phyloP scores from a whole-genome alignment of 31 red algal genomes.

The Endocladia muricata region DNA sequence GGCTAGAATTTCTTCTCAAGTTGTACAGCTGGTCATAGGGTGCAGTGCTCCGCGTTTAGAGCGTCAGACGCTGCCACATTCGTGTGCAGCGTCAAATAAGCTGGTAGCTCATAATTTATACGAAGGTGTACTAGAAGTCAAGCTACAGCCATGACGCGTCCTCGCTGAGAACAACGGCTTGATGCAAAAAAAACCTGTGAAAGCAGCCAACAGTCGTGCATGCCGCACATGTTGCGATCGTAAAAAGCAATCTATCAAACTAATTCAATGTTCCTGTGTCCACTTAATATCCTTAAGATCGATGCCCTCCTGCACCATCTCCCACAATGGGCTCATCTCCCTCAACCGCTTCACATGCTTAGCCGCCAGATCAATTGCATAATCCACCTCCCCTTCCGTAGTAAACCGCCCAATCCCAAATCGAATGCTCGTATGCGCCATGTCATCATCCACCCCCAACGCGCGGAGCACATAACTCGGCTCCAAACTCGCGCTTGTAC shows the following conservation, averaged over 20 bases:
- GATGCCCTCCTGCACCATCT: conserved; percentile 98
- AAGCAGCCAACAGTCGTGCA: too few relatives aligned
- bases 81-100: too few relatives aligned
- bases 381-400: conserved; percentile 88
- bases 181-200: too few relatives aligned
- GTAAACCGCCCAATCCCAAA: conserved; percentile 98
- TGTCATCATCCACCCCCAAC: conserved; percentile 95
- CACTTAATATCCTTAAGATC: conserved; percentile 96
- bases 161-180: too few relatives aligned
- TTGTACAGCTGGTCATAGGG: too few relatives aligned
- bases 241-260: background rate
- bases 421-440: conserved; percentile 97
- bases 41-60: too few relatives aligned
- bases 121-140: too few relatives aligned
- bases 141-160: too few relatives aligned
- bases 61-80: too few relatives aligned
- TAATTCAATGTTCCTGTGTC: conserved; percentile 81
- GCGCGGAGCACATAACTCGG: conserved; percentile 96
- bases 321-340: conserved; percentile 98
- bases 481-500: conserved; percentile 92
- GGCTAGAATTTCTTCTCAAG: too few relatives aligned
- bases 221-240: too few relatives aligned
- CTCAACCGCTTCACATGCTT: conserved; percentile 85
- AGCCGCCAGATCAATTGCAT: conserved; percentile 79
- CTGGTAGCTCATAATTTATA: too few relatives aligned